Percentiles rank a stretch among this genome's conserved stretches.
Conservation (phyloP, 345 rosid species). For the Hibiscus trionum region DNA sequence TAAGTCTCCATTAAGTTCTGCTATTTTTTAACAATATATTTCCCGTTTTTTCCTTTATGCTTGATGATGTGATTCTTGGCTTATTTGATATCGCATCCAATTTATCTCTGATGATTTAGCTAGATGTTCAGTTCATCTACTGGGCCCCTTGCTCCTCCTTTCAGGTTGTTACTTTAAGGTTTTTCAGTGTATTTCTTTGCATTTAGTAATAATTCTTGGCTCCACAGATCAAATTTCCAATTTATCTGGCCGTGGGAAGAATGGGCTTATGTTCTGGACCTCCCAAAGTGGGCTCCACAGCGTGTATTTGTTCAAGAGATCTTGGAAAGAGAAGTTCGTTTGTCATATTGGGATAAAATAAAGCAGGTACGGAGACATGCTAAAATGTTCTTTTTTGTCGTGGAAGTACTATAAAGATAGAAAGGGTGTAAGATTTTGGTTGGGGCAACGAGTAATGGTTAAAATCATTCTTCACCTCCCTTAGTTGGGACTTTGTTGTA, state of each 20-base stretch:
- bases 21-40: not conserved
- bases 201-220: slow-evolving; percentile 10
- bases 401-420: not conserved
- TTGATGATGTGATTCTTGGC: not conserved
- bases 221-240: slow-evolving; percentile 85
- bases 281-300: slow-evolving; percentile 98
- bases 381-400: not conserved
- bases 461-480: not conserved
- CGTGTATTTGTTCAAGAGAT: slow-evolving; percentile 97
- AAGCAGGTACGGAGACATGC: slow-evolving; percentile 58
- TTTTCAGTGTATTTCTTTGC: not conserved
- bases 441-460: not conserved
- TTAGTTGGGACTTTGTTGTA: not conserved
- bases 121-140: not conserved
- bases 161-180: not conserved
- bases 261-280: slow-evolving; percentile 92
- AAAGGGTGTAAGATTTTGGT: not conserved
- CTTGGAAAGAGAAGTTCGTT: slow-evolving; percentile 91
- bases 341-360: slow-evolving; percentile 96
- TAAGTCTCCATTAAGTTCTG: slow-evolving; percentile 33
- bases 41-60: not conserved
- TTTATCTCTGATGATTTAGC: not conserved
- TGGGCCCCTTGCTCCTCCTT: not conserved
- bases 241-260: slow-evolving; percentile 99
- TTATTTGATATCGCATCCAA: not conserved